Percentiles rank a stretch among this genome's conserved stretches.
Evolutionary conservation across 176 grass and related monocot genomes (phyloP).

Genomic region (Cymbopogon citratus): DNA sequence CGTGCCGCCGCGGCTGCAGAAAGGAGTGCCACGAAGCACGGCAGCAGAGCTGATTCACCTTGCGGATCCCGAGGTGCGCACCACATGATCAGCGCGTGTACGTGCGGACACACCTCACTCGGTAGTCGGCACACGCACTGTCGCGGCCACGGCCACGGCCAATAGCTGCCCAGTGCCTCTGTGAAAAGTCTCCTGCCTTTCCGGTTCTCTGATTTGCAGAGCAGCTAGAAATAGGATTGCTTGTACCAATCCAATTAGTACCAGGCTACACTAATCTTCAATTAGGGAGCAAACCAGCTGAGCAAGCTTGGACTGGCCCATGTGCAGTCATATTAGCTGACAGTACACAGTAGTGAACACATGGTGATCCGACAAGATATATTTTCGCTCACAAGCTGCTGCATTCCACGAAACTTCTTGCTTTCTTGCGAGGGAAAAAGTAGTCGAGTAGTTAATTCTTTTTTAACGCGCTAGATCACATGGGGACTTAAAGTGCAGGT

Average conservation of each 20-base stretch:
- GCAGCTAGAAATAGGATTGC: too few relatives aligned
- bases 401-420: too few relatives aligned
- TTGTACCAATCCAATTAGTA: too few relatives aligned
- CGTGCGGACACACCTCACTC: too few relatives aligned
- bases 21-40: background rate
- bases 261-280: background rate
- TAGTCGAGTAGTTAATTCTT: background rate
- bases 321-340: too few relatives aligned
- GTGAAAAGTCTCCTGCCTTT: too few relatives aligned
- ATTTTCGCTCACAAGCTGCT: too few relatives aligned
- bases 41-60: background rate
- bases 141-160: too few relatives aligned
- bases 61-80: background rate
- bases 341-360: background rate
- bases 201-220: too few relatives aligned
- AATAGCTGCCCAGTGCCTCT: too few relatives aligned
- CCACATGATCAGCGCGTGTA: background rate
- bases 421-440: too few relatives aligned
- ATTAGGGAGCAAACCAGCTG: background rate
- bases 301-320: background rate
- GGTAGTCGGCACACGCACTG: too few relatives aligned
- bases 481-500: background rate
- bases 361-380: background rate
- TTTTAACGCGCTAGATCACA: background rate
- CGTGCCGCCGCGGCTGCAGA: background rate